Evolutionary conservation across 257 asterid genomes (phyloP).

Genomic region (Forsythia viridissima): DNA sequence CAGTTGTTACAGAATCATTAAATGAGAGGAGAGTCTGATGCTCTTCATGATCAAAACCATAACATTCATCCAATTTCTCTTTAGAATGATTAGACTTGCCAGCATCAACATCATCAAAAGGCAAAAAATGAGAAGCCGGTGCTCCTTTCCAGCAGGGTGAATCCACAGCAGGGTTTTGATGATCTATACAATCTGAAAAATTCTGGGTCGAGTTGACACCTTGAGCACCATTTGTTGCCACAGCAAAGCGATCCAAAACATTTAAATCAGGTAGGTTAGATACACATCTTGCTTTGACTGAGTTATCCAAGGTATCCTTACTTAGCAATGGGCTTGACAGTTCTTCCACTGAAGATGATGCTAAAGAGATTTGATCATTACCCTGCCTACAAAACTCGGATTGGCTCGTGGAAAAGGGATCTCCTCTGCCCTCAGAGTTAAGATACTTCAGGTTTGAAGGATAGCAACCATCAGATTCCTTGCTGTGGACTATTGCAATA

Average conservation of each 20-base stretch:
- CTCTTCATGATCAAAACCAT: constrained; percentile 37
- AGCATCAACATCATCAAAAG: constrained; percentile 47
- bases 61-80: constrained; percentile 37
- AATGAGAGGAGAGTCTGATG: constrained; percentile 30
- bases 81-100: constrained; percentile 28
- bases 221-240: constrained; percentile 33
- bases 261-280: constrained; percentile 39
- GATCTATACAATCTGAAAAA: constrained; percentile 58
- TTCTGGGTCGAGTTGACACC: constrained; percentile 36
- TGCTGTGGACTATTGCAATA: constrained; percentile 29
- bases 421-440: too few relatives aligned
- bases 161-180: constrained; percentile 63
- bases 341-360: constrained; percentile 37
- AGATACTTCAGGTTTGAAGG: too few relatives aligned
- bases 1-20: constrained; percentile 31
- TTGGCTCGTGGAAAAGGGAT: constrained; percentile 26
- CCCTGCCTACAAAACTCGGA: constrained; percentile 37
- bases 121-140: constrained; percentile 52
- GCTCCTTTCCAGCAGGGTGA: constrained; percentile 99
- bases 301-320: constrained; percentile 28
- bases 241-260: constrained; percentile 29
- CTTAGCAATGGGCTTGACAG: constrained; percentile 29
- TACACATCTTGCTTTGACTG: constrained; percentile 31
- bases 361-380: constrained; percentile 21
- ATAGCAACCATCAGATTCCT: background rate